Evolutionary conservation across 179 eudicot species (phyloP).

Genomic region (Silene coronaria): DNA sequence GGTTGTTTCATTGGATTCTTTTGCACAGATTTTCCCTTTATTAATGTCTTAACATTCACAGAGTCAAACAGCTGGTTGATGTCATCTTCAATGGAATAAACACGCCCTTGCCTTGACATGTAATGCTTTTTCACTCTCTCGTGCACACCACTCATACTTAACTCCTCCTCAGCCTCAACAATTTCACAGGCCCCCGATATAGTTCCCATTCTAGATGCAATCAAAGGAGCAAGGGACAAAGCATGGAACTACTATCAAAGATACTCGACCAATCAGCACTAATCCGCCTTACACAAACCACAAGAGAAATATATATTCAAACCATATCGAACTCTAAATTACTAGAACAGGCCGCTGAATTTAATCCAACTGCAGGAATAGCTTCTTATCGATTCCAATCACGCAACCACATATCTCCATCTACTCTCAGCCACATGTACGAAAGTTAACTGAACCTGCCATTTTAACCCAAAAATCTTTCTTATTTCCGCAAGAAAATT

Average conservation of each 20-base stretch:
- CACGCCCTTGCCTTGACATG: constrained; percentile 33
- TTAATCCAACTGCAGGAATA: not conserved
- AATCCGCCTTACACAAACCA: constrained; percentile 25
- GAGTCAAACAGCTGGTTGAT: constrained; percentile 67
- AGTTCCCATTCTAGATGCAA: constrained; percentile 32
- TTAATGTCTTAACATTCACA: constrained; percentile 40
- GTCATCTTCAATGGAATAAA: constrained; percentile 58
- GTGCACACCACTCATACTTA: constrained; percentile 8
- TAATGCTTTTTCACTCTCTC: constrained; percentile 30
- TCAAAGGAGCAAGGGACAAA: no score
- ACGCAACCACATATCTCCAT: not conserved
- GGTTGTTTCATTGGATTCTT: constrained; percentile 72
- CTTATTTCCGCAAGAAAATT: not conserved
- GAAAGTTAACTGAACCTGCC: constrained; percentile 16
- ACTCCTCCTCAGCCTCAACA: constrained; percentile 44
- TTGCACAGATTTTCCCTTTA: constrained; percentile 32
- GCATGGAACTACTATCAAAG: constrained; percentile 11
- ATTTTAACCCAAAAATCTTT: not conserved
- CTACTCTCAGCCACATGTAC: constrained; percentile 6
- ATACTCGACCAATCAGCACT: constrained; percentile 19
- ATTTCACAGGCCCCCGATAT: constrained; percentile 39
- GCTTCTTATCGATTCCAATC: constrained; percentile 7
- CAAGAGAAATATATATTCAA: constrained; percentile 17
- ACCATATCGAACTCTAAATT: constrained; percentile 12
- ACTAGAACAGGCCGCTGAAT: not conserved